phyloP scores from a whole-genome alignment of 2,329 filamentous ascomycete genomes.

The Diaporthe eres region DNA sequence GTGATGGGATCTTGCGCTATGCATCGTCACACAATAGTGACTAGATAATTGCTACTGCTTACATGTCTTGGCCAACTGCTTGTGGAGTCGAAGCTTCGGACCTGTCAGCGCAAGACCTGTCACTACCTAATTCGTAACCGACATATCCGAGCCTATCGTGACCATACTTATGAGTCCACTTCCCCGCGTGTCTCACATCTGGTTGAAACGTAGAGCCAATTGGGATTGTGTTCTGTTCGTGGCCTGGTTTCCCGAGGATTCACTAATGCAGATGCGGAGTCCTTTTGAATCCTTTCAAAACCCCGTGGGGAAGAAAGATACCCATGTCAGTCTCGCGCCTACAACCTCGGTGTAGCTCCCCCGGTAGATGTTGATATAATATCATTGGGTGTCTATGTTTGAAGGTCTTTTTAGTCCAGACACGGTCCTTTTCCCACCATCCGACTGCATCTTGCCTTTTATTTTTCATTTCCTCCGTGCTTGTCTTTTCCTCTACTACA shows the following conservation, averaged over 20 bases:
- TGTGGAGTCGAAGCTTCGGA: background rate
- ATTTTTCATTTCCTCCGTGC: background rate
- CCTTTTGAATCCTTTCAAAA: background rate
- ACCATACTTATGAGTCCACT: background rate
- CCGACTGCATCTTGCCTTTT: no score
- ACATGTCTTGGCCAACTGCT: background rate
- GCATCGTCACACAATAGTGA: background rate
- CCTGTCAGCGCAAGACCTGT: background rate
- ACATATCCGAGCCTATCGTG: background rate
- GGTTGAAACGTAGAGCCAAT: background rate
- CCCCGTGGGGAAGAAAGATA: background rate
- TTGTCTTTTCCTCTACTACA: background rate
- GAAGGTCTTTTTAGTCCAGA: background rate
- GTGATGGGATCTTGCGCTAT: background rate
- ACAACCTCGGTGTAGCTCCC: background rate
- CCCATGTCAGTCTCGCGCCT: background rate
- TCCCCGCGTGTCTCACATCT: background rate
- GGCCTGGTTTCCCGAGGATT: background rate
- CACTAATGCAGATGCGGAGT: conserved; percentile 9
- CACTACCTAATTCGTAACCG: background rate
- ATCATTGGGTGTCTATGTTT: background rate
- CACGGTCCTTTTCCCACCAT: background rate
- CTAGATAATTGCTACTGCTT: conserved; percentile 1
- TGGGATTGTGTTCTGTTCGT: background rate
- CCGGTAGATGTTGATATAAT: background rate